Conservation (phyloP, 192 early-diverging fungal species). For the Piromyces finnis region DNA sequence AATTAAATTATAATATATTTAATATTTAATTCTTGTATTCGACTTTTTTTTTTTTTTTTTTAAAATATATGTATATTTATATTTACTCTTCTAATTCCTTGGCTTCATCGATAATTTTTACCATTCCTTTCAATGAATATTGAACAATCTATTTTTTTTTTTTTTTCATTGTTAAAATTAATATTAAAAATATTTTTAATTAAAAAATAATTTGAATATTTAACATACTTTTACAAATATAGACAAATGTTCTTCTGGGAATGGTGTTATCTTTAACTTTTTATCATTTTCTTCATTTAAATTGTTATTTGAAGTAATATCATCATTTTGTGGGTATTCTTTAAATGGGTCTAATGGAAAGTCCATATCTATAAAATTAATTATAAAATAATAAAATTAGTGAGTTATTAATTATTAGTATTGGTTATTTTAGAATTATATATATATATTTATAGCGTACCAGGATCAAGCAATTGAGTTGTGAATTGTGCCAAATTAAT, state of each 20-base stretch:
- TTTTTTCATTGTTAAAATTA: too few relatives aligned
- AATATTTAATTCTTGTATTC: too few relatives aligned
- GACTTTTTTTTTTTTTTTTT: too few relatives aligned
- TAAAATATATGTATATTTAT: too few relatives aligned
- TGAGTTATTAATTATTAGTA: too few relatives aligned
- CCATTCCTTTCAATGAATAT: neutral
- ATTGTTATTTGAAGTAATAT: neutral
- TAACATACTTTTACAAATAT: neutral
- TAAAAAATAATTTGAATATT: neutral
- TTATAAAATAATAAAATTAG: too few relatives aligned
- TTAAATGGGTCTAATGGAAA: neutral
- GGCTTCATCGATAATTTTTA: neutral
- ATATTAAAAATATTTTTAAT: neutral
- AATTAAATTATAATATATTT: neutral
- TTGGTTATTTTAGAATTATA: too few relatives aligned
- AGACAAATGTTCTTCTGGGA: neutral
- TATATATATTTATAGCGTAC: too few relatives aligned
- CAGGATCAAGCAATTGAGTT: too few relatives aligned
- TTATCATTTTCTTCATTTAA: neutral
- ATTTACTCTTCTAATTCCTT: neutral
- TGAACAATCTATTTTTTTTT: neutral
- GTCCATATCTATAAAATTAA: neutral
- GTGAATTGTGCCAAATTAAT: too few relatives aligned
- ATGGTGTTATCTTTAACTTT: neutral
- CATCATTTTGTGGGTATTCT: neutral